phyloP scores from a whole-genome alignment of 441 rosid genomes.

The Aquilaria agallochum region DNA sequence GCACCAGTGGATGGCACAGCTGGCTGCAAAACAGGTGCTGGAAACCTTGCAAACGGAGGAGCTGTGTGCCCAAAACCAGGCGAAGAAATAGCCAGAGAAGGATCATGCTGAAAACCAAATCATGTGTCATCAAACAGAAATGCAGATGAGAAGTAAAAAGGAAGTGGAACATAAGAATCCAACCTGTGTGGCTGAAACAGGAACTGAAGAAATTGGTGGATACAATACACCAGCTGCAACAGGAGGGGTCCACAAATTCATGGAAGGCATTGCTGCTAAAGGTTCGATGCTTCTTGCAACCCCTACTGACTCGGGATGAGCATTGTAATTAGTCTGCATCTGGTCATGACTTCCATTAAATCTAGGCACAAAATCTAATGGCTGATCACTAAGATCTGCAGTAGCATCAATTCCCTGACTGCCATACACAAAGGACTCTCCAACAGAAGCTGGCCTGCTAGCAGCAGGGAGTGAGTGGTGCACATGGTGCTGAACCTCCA shows the following conservation, averaged over 20 bases:
- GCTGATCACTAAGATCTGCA: constrained; percentile 56
- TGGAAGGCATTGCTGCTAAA: constrained; percentile 28
- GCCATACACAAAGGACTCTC: constrained; percentile 52
- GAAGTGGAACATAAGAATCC: constrained; percentile 14
- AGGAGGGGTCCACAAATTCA: constrained; percentile 62
- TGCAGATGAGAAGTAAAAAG: constrained; percentile 10
- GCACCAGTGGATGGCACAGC: constrained; percentile 46
- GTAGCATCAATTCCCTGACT: constrained; percentile 51
- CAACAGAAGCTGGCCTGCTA: constrained; percentile 37
- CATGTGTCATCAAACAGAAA: constrained; percentile 18
- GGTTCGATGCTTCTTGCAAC: constrained; percentile 32
- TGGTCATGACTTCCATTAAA: constrained; percentile 48
- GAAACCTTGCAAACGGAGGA: constrained; percentile 67
- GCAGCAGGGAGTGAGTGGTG: constrained; percentile 39
- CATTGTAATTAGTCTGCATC: constrained; percentile 45
- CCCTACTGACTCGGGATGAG: constrained; percentile 42
- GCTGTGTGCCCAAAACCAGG: constrained; percentile 58
- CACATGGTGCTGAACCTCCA: constrained; percentile 38
- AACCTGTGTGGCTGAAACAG: constrained; percentile 64
- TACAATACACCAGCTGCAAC: constrained; percentile 46
- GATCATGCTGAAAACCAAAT: constrained; percentile 54
- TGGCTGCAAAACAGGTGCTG: constrained; percentile 63
- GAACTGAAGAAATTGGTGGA: constrained; percentile 57
- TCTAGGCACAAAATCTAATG: constrained; percentile 65
- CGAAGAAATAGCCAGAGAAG: constrained; percentile 44